Percentiles rank a stretch among this genome's conserved stretches.
phyloP scores from a whole-genome alignment of 257 asterid genomes.

The Thymus mandschuricus region DNA sequence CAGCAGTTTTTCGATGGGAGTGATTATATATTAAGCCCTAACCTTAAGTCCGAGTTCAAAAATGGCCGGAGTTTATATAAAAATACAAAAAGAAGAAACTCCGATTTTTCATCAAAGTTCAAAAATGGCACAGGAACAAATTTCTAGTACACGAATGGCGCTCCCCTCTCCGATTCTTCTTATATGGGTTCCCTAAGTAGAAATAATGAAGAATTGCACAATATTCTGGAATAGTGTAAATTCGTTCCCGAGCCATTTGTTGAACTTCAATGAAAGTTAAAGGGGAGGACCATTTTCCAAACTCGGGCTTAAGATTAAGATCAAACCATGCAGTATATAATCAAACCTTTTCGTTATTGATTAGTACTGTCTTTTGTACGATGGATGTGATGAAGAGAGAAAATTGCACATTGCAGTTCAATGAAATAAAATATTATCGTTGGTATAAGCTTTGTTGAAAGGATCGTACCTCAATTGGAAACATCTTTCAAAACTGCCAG shows the following conservation, averaged over 20 bases:
- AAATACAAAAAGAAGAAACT: no score
- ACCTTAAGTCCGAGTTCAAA: neutral
- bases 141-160: neutral
- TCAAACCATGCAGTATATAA: no score
- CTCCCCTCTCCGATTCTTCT: no score
- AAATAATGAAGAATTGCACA: neutral
- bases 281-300: no score
- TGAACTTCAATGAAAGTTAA: no score
- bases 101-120: neutral
- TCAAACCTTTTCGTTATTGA: neutral
- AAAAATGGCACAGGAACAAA: neutral
- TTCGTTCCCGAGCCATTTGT: neutral
- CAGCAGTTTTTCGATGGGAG: neutral
- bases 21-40: neutral
- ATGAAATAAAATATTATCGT: neutral
- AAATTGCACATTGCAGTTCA: neutral
- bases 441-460: neutral
- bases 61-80: no score
- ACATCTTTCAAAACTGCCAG: conserved; percentile 43
- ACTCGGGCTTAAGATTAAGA: no score
- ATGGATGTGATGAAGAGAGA: neutral
- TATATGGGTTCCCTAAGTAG: neutral
- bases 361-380: neutral
- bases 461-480: conserved; percentile 29
- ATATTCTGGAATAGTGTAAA: neutral